Base-by-base conservation (phyloP, 2,329 filamentous ascomycete species). In the Aureobasidium namibiae region DNA sequence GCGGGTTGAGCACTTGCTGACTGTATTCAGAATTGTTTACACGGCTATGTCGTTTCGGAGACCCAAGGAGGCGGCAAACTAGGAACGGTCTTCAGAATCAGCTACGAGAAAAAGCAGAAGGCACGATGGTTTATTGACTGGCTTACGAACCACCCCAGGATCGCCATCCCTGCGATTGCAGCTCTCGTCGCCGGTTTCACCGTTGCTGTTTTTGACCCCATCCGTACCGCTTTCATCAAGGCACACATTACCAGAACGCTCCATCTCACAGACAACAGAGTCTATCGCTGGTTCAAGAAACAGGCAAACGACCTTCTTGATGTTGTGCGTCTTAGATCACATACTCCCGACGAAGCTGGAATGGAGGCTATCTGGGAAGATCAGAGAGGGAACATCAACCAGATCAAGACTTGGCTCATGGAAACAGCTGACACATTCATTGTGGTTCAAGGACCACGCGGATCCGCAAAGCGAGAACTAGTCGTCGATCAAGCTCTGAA, bases 391-490 rank as follows among this genome's bases (percentile, higher is more conserved):
- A 82, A 91, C 53, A 94, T 97, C 61, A 83, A 90, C 23, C 85
- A 92, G 68, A 82, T 99, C 13, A 85, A 87, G 64, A 86, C 84
- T 14, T 96, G 91, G 90, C 76, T 97, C 8, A 85, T 90, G 68
- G 92, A 96, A 66, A 92, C 88, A 4, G 84, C 87, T 0, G 90
- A 94, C 62, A 97, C 92, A 0, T 96, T 96, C 70, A 91, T 96
- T 63, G 89, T 97, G 9, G 84, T 99, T 0, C 92, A 96, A 68
- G 94, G 94, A 0, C 92, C 94, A 4, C 84, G 91, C 54, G 94
- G 92, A 7, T 95, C 90, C 0, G 94, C 92, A 1, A 96, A 96
- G 74, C 86, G 84, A 63, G 92, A 96, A 65, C 80, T 97, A 13
- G 86, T 97, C 2, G 71, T 96, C 61, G 88, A 95, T 42, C 89